Conservation (phyloP, 331 rosid genomes). For the Quercus tomentella region DNA sequence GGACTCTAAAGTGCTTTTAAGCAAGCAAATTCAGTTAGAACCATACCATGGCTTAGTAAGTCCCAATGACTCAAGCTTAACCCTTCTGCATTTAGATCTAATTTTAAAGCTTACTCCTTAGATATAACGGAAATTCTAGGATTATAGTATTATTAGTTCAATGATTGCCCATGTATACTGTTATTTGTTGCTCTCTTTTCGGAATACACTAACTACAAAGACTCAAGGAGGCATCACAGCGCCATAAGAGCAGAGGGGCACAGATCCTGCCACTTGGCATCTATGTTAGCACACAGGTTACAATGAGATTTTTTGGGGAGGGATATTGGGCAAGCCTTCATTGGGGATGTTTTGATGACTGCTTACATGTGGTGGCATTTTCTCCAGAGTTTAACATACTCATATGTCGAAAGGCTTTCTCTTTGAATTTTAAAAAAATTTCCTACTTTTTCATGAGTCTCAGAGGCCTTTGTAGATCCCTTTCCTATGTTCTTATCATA, state of each 20-base stretch:
- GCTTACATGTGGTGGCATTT: background rate
- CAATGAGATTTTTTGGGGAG: background rate
- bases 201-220: background rate
- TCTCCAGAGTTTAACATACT: background rate
- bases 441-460: background rate
- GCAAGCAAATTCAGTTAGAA: background rate
- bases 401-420: background rate
- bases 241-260: background rate
- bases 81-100: background rate
- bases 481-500: background rate
- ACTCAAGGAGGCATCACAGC: background rate
- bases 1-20: background rate
- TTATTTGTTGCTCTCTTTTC: background rate
- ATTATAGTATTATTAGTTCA: background rate
- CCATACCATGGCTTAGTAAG: background rate
- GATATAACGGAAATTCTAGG: background rate
- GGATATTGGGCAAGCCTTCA: background rate
- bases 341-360: background rate
- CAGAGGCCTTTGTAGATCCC: background rate
- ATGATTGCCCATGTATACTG: background rate
- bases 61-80: background rate
- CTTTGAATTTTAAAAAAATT: background rate
- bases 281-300: background rate
- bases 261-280: background rate
- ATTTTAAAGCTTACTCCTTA: background rate